Conservation (phyloP, 2,329 filamentous ascomycete species). For the Epichloe uncinata region DNA sequence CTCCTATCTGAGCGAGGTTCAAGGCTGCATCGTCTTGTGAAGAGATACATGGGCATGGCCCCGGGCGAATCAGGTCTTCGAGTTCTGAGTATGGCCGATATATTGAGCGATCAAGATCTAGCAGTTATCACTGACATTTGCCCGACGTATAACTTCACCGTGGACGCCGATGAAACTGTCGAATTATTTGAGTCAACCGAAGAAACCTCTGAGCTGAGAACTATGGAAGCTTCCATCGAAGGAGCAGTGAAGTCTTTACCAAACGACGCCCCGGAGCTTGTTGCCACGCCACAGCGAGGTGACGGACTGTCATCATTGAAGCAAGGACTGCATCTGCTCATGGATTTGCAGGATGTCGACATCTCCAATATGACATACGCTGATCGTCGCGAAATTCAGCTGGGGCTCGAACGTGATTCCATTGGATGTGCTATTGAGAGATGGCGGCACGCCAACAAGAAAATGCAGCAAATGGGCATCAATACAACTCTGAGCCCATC, state of each 20-base stretch:
- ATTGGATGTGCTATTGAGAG: slow-evolving; percentile 61
- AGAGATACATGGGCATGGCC: slow-evolving; percentile 49
- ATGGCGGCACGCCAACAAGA: slow-evolving; percentile 64
- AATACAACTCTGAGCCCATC: slow-evolving; percentile 31
- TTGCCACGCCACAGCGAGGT: slow-evolving; percentile 51
- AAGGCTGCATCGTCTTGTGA: slow-evolving; percentile 33
- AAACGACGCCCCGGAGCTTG: slow-evolving; percentile 24
- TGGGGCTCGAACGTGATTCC: slow-evolving; percentile 61
- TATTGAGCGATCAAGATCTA: slow-evolving; percentile 45
- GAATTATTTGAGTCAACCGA: slow-evolving; percentile 8
- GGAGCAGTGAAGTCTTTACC: neutral
- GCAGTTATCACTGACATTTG: slow-evolving; percentile 44
- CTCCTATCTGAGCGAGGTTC: slow-evolving; percentile 36
- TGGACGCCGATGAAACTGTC: slow-evolving; percentile 16
- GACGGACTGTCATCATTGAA: slow-evolving; percentile 55
- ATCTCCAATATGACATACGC: slow-evolving; percentile 35
- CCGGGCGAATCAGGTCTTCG: slow-evolving; percentile 38
- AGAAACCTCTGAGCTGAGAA: neutral
- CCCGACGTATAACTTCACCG: slow-evolving; percentile 36
- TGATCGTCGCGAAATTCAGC: slow-evolving; percentile 49
- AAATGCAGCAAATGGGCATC: slow-evolving; percentile 56
- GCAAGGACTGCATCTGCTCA: slow-evolving; percentile 53
- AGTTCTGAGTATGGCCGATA: slow-evolving; percentile 38
- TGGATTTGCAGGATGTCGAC: slow-evolving; percentile 37
- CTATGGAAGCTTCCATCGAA: neutral